These are phyloP conservation scores for Geosmithia putterillii DNA, from an alignment of 2,329 filamentous ascomycete genomes.

Conservation along the genomic window DNA sequence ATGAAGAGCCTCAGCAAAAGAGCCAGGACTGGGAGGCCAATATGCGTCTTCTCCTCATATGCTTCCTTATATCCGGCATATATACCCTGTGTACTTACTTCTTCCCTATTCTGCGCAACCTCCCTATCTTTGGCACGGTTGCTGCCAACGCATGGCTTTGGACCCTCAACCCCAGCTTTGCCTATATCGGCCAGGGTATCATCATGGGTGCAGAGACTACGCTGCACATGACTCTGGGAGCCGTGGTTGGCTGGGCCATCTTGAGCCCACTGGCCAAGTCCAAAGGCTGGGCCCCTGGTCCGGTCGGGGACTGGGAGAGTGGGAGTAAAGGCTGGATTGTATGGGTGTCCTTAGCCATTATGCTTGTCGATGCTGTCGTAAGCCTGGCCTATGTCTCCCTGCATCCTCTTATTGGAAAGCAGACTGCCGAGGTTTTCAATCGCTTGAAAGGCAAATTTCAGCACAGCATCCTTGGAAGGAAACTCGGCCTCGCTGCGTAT, in stretches of 20 bases:
- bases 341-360: constrained; percentile 91
- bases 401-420: constrained; percentile 35
- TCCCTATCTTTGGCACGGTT: constrained; percentile 72
- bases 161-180: constrained; percentile 93
- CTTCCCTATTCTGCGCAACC: constrained; percentile 66
- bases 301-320: constrained; percentile 76
- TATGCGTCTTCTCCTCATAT: constrained; percentile 40
- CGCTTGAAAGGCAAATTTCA: constrained; percentile 6
- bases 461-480: constrained; percentile 8
- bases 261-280: constrained; percentile 80
- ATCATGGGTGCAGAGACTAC: constrained; percentile 98
- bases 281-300: constrained; percentile 79
- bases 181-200: constrained; percentile 93
- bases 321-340: constrained; percentile 99
- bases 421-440: constrained; percentile 1
- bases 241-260: constrained; percentile 79
- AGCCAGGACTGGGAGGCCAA: constrained; percentile 29
- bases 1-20: constrained; percentile 14
- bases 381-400: constrained; percentile 71
- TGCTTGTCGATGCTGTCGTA: constrained; percentile 86
- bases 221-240: constrained; percentile 87
- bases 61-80: constrained; percentile 46
- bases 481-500: constrained; percentile 8
- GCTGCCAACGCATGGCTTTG: constrained; percentile 79
- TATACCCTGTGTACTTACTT: constrained; percentile 85